Evolutionary conservation across 2,329 filamentous ascomycete species (phyloP), one percentile per base, ranked within the genome.

Genomic region (Aspergillus sp.): DNA sequence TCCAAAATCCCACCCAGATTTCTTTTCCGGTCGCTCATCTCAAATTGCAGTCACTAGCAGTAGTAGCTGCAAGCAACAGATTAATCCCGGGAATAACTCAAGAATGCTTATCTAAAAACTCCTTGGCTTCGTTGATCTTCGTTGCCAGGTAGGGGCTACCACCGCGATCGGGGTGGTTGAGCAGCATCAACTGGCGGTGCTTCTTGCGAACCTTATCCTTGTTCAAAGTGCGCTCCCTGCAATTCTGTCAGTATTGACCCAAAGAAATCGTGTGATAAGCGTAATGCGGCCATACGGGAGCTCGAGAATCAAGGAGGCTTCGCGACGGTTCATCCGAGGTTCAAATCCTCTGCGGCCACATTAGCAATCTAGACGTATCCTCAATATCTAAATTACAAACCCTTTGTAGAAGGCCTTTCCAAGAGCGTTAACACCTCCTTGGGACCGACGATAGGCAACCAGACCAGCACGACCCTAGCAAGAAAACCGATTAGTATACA

Each of bases 111-210:
- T 99, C 95, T 65, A 99, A 74, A 62, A 98, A 86, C 74, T 98
- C 93, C 77, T 99, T 99, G 40, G 95, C 95, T 76, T 99, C 95
- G 78, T 99, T 99, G 73, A 99, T 89, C 77, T 99, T 99, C 54
- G 93, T 97, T 13, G 95, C 95, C 45, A 99, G 80, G 73, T 98
- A 99, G 7, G 95, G 95, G 72, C 92, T 97, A 40, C 95, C 95
- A 64, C 95, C 95, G 72, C 95, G 89, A 82, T 99, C 95, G 63
- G 95, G 95, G 76, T 99, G 95, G 82, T 99, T 99, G 64, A 96
- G 82, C 56, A 99, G 86, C 93, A 99, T 99, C 65, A 98, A 86
- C 54, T 88, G 91, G 63, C 95, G 89, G 78, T 99, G 95, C 67
- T 93, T 91, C 80, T 97, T 97, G 73, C 95, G 91, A 68, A 99